Base-by-base conservation (phyloP, 257 asterid genomes). In the Striga asiatica region DNA sequence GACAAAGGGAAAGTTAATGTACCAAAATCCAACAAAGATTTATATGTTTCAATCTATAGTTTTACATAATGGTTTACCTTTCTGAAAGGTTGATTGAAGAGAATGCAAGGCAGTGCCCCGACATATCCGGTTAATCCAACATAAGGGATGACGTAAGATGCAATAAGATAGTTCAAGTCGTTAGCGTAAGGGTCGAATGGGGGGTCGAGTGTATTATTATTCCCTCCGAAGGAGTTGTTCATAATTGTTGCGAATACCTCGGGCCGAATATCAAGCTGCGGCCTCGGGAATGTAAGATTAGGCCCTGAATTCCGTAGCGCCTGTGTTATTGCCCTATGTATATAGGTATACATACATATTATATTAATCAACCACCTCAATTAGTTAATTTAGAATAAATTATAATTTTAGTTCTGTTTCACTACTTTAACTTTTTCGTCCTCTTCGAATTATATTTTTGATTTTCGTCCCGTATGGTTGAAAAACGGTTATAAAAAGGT, bases 41-140 rank as follows among this genome's bases (percentile, higher is more conserved):
- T n/a, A n/a, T n/a, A n/a, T n/a, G n/a, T n/a, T n/a, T n/a, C n/a
- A n/a, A n/a, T n/a, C n/a, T n/a, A n/a, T n/a, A n/a, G n/a, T n/a
- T n/a, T n/a, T n/a, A n/a, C n/a, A n/a, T n/a, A n/a, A 23, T n/a
- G 31, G 0, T 18, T 18, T 74, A 80, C 84, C 57, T 60, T 54
- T 70, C 64, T 74, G 50, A 76, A 71, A 0, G 38, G 35, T 2
- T 67, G 21, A 46, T 59, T 67, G 0, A 12, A 48, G 59, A 82
- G 87, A n/a, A n/a, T n/a, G 38, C 60, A 67, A 3, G 62, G 70
- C 31, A 68, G 68, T 5, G 85, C 71, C 8, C 88, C 93, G 1
- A 82, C 93, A 7, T 79, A 82, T 4, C 85, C 85, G 0, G 85
- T 82, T 67, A 79, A 81, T 22, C 93, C 93, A 59, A 79, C 77